These are phyloP conservation scores for Boeremia exigua DNA, from an alignment of 2,329 filamentous ascomycete species.

Conservation along the genomic window DNA sequence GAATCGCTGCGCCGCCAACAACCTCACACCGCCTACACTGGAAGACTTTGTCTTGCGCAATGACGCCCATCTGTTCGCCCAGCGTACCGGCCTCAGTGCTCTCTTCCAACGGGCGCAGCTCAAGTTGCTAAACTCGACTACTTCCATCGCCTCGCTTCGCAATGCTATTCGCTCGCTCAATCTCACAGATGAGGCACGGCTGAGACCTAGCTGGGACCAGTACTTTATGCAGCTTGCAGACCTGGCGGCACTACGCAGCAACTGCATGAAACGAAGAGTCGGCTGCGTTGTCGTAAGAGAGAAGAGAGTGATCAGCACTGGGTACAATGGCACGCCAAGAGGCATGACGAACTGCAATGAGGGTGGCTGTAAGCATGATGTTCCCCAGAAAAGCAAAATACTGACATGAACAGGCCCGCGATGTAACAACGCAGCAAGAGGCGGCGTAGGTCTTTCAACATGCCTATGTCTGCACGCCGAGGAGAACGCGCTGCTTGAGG, in stretches of 20 bases:
- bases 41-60: constrained; percentile 66
- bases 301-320: constrained; percentile 87
- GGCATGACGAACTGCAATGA: constrained; percentile 89
- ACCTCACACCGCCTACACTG: constrained; percentile 59
- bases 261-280: constrained; percentile 98
- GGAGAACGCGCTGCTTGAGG: constrained; percentile 95
- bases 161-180: constrained; percentile 75
- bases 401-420: constrained; percentile 57
- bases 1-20: constrained; percentile 58
- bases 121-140: constrained; percentile 83
- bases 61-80: constrained; percentile 78
- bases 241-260: constrained; percentile 85
- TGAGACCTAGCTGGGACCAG: constrained; percentile 91
- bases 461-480: constrained; percentile 98
- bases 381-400: background rate
- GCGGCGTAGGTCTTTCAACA: constrained; percentile 77
- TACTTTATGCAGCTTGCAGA: constrained; percentile 99
- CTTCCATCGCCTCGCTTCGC: constrained; percentile 73
- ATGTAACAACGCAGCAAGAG: constrained; percentile 77
- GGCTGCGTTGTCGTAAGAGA: constrained; percentile 91
- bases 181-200: constrained; percentile 76
- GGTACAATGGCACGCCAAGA: constrained; percentile 96
- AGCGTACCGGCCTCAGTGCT: constrained; percentile 69
- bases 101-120: constrained; percentile 83
- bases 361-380: constrained; percentile 71